Percentiles rank a stretch among this genome's conserved stretches.
phyloP scores from a whole-genome alignment of 345 rosid genomes.

The rapeseed (Brassica napus) region Da-Ae NC_063444.1:47650001-47650500 shows the following conservation, averaged over 20 bases:
- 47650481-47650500: background rate
- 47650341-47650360: background rate
- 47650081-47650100: background rate
- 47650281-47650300: background rate
- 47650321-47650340: background rate
- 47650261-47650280: background rate
- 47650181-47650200: background rate
- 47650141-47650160: background rate
- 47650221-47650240: background rate
- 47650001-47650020: background rate
- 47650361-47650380: background rate
- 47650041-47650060: background rate
- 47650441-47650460: background rate
- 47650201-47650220: background rate
- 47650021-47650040: background rate
- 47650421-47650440: background rate
- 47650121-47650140: too few relatives aligned
- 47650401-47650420: background rate
- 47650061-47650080: background rate
- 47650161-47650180: background rate
- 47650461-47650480: background rate
- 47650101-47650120: background rate
- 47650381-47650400: background rate
- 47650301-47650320: background rate
- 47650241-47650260: background rate